These are phyloP conservation scores for Syzygium grande DNA, from an alignment of 345 rosid species.

Conservation along the genomic window DNA sequence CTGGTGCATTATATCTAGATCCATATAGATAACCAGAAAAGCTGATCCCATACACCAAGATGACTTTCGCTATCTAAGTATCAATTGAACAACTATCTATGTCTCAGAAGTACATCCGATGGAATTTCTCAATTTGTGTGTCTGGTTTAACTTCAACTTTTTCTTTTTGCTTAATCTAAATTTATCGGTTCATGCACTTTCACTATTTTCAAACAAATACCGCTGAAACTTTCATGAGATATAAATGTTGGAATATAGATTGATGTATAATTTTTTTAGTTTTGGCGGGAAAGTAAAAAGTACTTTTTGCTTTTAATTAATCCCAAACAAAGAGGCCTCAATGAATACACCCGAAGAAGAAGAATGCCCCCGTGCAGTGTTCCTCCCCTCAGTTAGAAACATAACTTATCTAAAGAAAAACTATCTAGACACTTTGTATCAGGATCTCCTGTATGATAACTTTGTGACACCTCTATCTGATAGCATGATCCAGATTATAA, in stretches of 20 bases:
- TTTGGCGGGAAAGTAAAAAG: not conserved
- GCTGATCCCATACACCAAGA: not conserved
- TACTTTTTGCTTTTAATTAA: not conserved
- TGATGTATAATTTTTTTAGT: not conserved
- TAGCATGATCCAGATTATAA: not conserved
- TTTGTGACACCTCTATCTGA: not conserved
- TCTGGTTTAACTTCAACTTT: not conserved
- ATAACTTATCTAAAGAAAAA: not conserved
- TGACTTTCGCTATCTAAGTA: not conserved
- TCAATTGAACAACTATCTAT: not conserved
- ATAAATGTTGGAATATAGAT: not conserved
- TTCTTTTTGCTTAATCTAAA: not conserved
- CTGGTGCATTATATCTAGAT: not conserved
- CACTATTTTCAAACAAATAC: not conserved
- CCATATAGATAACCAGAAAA: not conserved
- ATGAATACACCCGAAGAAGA: not conserved
- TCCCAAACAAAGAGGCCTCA: not conserved
- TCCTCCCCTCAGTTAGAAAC: not conserved
- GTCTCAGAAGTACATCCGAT: not conserved
- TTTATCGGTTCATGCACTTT: not conserved
- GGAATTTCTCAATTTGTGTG: not conserved
- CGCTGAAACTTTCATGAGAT: fast-evolving
- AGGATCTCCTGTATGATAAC: not conserved
- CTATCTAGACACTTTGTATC: not conserved
- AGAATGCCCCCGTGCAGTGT: not conserved